Percentiles rank a stretch among this genome's conserved stretches.
Evolutionary conservation across 257 asterid genomes (phyloP).

Genomic region (Capsicum baccatum): DNA sequence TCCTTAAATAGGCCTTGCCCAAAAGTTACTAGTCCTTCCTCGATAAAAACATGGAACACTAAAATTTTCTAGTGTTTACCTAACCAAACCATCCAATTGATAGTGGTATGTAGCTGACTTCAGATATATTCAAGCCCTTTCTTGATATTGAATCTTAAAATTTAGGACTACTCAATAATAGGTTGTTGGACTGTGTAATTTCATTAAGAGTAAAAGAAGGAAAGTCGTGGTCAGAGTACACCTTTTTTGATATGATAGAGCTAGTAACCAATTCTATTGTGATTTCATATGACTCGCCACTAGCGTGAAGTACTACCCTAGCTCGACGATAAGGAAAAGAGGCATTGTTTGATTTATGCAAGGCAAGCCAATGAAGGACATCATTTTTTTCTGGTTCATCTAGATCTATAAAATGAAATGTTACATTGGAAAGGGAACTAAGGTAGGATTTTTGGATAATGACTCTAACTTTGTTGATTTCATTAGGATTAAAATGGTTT

Average conservation of each 20-base stretch:
- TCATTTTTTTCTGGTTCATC: slow-evolving; percentile 45
- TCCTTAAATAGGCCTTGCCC: slow-evolving; percentile 75
- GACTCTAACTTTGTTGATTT: slow-evolving; percentile 46
- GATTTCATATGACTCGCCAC: slow-evolving; percentile 50
- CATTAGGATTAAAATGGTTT: slow-evolving; percentile 66
- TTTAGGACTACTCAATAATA: slow-evolving; percentile 39
- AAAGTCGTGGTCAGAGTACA: slow-evolving; percentile 53
- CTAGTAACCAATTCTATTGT: slow-evolving; percentile 45
- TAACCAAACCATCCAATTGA: slow-evolving; percentile 79
- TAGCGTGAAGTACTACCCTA: slow-evolving; percentile 47
- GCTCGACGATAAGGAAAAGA: slow-evolving; percentile 54
- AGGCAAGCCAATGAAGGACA: slow-evolving; percentile 57
- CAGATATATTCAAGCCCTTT: slow-evolving; percentile 65
- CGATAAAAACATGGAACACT: slow-evolving; percentile 63
- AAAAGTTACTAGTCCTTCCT: slow-evolving; percentile 60
- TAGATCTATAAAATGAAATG: slow-evolving; percentile 32
- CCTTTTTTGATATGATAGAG: slow-evolving; percentile 46
- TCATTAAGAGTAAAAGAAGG: slow-evolving; percentile 63
- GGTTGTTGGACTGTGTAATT: slow-evolving; percentile 44
- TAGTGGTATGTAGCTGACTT: slow-evolving; percentile 63
- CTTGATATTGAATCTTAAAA: slow-evolving; percentile 55
- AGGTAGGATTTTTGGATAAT: slow-evolving; percentile 19
- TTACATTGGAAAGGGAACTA: slow-evolving; percentile 32
- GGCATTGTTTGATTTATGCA: slow-evolving; percentile 18
- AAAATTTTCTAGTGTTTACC: slow-evolving; percentile 46